Conservation (phyloP, 2,329 filamentous ascomycete species). For the Sporothrix brunneoviolacea region DNA sequence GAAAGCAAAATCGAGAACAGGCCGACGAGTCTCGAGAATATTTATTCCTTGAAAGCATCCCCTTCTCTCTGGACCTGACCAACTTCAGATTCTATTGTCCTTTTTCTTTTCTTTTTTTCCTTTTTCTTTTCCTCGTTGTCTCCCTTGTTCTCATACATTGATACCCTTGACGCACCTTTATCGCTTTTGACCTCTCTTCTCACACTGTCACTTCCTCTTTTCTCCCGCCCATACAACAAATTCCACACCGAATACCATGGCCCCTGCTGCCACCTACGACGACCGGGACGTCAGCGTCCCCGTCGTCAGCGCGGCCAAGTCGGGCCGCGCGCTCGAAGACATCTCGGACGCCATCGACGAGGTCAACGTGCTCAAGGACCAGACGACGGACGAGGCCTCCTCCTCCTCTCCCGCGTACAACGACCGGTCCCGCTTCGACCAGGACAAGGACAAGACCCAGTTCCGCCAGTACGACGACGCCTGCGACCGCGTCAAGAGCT, state of each 20-base stretch:
- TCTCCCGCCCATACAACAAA: background rate
- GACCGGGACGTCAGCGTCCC: conserved; percentile 14
- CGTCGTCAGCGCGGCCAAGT: conserved; percentile 2
- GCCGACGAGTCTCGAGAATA: background rate
- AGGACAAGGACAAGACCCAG: conserved; percentile 27
- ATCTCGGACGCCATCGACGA: conserved; percentile 30
- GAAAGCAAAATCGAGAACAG: too few species aligned
- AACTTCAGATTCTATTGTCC: too few species aligned
- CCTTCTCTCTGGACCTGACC: background rate
- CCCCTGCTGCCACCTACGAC: conserved; percentile 24
- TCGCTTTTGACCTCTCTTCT: background rate
- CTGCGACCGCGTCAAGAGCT: conserved; percentile 76
- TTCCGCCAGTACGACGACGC: conserved; percentile 71
- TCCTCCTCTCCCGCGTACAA: conserved; percentile 18
- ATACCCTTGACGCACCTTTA: background rate
- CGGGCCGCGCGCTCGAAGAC: conserved; percentile 26
- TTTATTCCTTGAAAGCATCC: background rate
- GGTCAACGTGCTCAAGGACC: conserved; percentile 27
- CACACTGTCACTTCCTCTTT: background rate
- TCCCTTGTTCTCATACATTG: background rate
- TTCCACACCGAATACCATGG: conserved; percentile 21
- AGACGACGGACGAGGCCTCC: conserved; percentile 8
- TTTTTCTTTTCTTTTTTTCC: background rate
- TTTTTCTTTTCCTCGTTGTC: background rate
- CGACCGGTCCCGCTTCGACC: conserved; percentile 24